Conservation (phyloP, 306 rosid species). For the Chamaecrista fasciculata region DNA sequence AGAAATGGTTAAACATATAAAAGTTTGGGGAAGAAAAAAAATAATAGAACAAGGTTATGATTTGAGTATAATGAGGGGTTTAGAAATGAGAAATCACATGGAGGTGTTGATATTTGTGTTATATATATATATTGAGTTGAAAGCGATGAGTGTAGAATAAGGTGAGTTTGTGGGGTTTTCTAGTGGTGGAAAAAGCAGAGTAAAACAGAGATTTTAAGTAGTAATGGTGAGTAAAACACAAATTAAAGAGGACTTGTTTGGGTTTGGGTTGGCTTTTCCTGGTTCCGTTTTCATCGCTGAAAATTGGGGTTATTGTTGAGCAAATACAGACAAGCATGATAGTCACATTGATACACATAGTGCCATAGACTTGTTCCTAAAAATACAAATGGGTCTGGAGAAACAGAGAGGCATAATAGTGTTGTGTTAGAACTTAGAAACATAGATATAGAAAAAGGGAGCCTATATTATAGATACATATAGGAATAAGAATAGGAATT, state of each 20-base stretch:
- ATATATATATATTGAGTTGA: neutral
- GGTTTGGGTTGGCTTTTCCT: neutral
- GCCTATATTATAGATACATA: no score
- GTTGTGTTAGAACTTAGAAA: no score
- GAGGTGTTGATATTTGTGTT: no score
- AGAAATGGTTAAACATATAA: neutral
- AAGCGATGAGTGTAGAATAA: constrained; percentile 22
- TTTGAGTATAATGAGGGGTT: constrained; percentile 26
- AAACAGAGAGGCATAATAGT: neutral
- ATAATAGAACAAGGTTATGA: constrained; percentile 15
- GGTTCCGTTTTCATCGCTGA: constrained; percentile 40
- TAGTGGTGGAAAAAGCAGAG: constrained; percentile 17
- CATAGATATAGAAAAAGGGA: no score
- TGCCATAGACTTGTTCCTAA: neutral
- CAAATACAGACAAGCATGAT: no score
- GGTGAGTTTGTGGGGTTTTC: constrained; percentile 29
- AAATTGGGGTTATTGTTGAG: no score
- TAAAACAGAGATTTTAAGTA: neutral
- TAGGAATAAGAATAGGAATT: neutral
- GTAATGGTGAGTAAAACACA: neutral
- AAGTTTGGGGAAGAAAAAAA: neutral
- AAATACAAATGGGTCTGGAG: neutral
- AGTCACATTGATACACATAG: no score
- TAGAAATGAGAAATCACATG: no score
- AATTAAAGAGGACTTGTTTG: neutral